Evolutionary conservation across 2,329 filamentous ascomycete genomes (phyloP).

Genomic region (Calonectria pauciramosa): DNA sequence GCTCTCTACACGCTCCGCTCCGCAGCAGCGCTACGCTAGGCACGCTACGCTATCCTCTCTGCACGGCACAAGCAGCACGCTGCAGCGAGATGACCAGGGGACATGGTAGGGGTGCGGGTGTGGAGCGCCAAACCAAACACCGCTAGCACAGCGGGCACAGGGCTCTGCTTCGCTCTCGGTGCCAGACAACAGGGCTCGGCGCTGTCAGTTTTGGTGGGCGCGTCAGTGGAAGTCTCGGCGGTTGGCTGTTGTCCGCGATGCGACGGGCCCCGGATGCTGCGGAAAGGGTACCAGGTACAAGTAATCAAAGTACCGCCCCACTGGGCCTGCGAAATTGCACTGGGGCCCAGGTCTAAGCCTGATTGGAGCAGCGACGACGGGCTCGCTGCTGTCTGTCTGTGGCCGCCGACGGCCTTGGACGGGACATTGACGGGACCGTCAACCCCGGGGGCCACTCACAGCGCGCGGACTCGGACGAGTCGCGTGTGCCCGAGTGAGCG

Average conservation of each 20-base stretch:
- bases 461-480: conserved; percentile 26
- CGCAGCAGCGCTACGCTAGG: conserved; percentile 13
- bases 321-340: conserved; percentile 44
- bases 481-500: conserved; percentile 26
- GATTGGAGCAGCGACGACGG: conserved; percentile 31
- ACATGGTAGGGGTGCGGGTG: background rate
- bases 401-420: conserved; percentile 25
- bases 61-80: conserved; percentile 1
- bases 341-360: conserved; percentile 39
- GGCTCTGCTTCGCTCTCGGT: conserved; percentile 2
- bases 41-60: background rate
- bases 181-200: conserved; percentile 2
- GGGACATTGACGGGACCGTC: conserved; percentile 21
- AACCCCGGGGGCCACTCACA: conserved; percentile 34
- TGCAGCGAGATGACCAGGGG: conserved; percentile 15
- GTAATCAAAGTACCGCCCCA: conserved; percentile 38
- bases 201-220: conserved; percentile 7
- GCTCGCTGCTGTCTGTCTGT: conserved; percentile 32
- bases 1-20: conserved; percentile 17
- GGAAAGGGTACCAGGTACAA: conserved; percentile 46
- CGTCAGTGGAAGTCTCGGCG: conserved; percentile 12
- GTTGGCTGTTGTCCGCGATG: conserved; percentile 19
- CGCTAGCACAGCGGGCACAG: conserved; percentile 1
- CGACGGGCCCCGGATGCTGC: conserved; percentile 45
- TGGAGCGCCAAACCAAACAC: conserved; percentile 8